phyloP scores from a whole-genome alignment of 2,329 filamentous ascomycete genomes.

The Fusarium pseudograminearum region DNA sequence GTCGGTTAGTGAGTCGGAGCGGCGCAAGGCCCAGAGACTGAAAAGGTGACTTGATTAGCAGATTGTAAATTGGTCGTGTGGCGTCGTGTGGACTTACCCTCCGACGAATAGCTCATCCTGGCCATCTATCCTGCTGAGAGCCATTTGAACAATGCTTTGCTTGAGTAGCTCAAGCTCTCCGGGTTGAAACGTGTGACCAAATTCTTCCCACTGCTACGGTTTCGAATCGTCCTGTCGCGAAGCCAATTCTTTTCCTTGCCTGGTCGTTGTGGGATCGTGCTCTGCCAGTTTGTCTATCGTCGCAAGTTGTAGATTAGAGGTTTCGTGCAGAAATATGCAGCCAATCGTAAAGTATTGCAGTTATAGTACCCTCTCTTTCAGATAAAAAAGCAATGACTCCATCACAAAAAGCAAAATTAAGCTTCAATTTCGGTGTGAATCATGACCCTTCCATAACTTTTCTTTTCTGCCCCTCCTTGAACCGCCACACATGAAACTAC shows the following conservation, averaged over 20 bases:
- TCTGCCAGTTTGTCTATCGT: conserved; percentile 29
- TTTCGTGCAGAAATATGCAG: not conserved
- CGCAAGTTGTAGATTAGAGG: not conserved
- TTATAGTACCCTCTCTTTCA: not conserved
- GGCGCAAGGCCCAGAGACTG: conserved; percentile 81
- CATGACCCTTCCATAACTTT: conserved; percentile 21
- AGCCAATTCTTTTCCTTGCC: conserved; percentile 1
- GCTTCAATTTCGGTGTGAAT: conserved; percentile 37
- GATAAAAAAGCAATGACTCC: not conserved
- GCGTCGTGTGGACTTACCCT: conserved; percentile 50
- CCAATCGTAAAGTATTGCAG: not conserved
- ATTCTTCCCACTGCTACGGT: conserved; percentile 43
- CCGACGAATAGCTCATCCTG: conserved; percentile 57
- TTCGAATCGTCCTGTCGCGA: conserved; percentile 15
- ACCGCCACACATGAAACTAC: conserved; percentile 31
- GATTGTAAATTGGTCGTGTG: not conserved
- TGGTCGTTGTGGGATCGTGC: conserved; percentile 2
- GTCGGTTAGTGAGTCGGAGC: conserved; percentile 75
- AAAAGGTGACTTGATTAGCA: conserved; percentile 18
- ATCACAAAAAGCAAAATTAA: conserved; percentile 11
- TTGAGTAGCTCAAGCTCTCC: conserved; percentile 47
- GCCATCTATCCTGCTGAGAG: conserved; percentile 57
- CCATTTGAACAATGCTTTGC: conserved; percentile 55
- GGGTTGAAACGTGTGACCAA: conserved; percentile 39
- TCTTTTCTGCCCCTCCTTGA: conserved; percentile 38